These are phyloP conservation scores for Sclerotinia nivalis DNA, from an alignment of 2,329 filamentous ascomycete species.

Conservation along the genomic window DNA sequence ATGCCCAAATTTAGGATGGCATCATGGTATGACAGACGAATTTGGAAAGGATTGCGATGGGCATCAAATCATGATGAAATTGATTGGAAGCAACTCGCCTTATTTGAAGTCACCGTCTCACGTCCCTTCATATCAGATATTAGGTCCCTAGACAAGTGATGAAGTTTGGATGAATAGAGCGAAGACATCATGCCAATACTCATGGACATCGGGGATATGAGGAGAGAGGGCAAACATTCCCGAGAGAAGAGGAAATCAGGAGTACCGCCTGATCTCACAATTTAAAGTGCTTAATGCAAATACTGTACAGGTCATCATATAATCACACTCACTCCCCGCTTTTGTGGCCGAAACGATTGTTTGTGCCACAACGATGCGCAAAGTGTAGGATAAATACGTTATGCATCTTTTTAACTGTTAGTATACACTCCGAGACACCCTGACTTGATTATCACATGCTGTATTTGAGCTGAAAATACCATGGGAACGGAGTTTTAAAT, in stretches of 20 bases:
- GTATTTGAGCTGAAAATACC: neutral
- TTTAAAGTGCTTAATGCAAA: constrained; percentile 16
- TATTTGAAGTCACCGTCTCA: neutral
- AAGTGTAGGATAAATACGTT: neutral
- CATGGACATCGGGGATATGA: neutral
- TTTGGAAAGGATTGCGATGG: neutral
- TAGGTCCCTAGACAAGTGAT: neutral
- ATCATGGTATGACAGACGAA: neutral
- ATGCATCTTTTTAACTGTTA: neutral
- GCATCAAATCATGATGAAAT: neutral
- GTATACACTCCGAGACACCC: neutral
- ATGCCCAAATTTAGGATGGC: neutral
- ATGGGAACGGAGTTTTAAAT: neutral
- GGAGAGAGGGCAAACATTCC: neutral
- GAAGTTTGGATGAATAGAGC: neutral
- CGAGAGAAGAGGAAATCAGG: neutral
- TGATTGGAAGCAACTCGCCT: neutral
- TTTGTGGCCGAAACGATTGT: neutral
- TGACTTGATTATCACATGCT: neutral
- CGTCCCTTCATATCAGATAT: neutral
- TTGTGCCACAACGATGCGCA: neutral
- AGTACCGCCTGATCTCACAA: neutral
- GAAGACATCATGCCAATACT: no score
- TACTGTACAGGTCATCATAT: constrained; percentile 7
- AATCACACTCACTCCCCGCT: neutral